Conservation (phyloP, 1,139 yeast species). For the Geotrichum restrictum region DNA sequence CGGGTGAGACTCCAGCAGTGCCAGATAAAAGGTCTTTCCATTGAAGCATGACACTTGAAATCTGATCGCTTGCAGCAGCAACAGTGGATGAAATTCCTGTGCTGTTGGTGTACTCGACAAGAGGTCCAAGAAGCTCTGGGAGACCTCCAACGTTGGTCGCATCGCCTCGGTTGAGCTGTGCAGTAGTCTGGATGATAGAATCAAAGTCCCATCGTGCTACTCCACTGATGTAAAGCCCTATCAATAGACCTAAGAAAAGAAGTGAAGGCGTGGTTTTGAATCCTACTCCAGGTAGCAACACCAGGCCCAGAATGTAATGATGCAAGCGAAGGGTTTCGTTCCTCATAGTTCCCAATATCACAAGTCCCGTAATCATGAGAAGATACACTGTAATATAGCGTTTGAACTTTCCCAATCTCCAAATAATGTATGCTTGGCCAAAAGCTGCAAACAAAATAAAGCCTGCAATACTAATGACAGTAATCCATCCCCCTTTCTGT, state of each 20-base stretch:
- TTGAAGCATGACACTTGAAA: slow-evolving; percentile 6
- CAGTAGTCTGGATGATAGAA: slow-evolving; percentile 74
- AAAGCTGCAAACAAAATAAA: slow-evolving; percentile 51
- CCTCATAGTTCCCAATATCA: slow-evolving; percentile 52
- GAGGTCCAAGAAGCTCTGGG: slow-evolving; percentile 47
- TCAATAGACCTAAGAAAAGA: slow-evolving; percentile 75
- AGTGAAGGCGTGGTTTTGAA: slow-evolving; percentile 61
- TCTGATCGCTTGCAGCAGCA: background rate
- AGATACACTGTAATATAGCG: slow-evolving; percentile 54
- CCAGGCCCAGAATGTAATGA: slow-evolving; percentile 79
- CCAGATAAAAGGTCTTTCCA: slow-evolving; percentile 14
- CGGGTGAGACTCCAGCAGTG: background rate
- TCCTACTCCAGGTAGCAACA: slow-evolving; percentile 76
- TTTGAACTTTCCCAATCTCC: slow-evolving; percentile 73
- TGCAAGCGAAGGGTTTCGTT: slow-evolving; percentile 77
- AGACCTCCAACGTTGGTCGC: slow-evolving; percentile 53
- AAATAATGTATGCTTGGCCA: slow-evolving; percentile 72
- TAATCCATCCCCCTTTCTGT: slow-evolving; percentile 73
- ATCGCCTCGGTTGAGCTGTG: slow-evolving; percentile 66
- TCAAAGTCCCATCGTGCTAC: slow-evolving; percentile 93
- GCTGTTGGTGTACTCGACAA: slow-evolving; percentile 29
- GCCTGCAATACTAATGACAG: slow-evolving; percentile 51
- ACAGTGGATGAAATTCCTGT: background rate
- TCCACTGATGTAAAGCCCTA: slow-evolving; percentile 81
- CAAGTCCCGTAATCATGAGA: slow-evolving; percentile 46